Percentiles rank a stretch among this genome's conserved stretches.
Conservation (phyloP, 2,329 filamentous ascomycete species). For the Calonectria crousiana region DNA sequence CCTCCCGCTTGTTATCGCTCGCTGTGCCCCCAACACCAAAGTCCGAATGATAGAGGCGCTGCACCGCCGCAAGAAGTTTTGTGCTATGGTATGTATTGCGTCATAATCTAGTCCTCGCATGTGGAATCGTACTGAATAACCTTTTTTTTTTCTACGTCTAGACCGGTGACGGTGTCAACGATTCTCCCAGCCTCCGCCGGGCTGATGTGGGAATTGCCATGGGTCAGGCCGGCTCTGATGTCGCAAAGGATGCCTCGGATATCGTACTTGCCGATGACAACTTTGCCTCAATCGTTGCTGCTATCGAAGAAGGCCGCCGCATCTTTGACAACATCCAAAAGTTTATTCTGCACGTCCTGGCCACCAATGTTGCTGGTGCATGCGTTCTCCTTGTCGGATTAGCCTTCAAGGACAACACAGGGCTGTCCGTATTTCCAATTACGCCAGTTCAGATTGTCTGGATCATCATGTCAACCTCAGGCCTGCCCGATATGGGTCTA, state of each 20-base stretch:
- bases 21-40: constrained; percentile 78
- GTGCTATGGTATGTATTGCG: constrained; percentile 66
- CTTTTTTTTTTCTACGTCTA: constrained; percentile 29
- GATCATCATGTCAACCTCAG: constrained; percentile 85
- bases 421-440: constrained; percentile 79
- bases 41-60: constrained; percentile 82
- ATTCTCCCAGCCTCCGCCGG: constrained; percentile 76
- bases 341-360: constrained; percentile 77
- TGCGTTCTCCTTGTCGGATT: constrained; percentile 77
- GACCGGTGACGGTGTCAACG: constrained; percentile 81
- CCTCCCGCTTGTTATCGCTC: constrained; percentile 76
- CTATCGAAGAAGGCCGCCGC: constrained; percentile 77
- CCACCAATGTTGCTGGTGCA: constrained; percentile 79
- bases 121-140: not conserved
- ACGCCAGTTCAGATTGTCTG: constrained; percentile 83
- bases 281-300: constrained; percentile 78
- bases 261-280: constrained; percentile 80
- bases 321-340: constrained; percentile 84
- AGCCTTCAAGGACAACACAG: constrained; percentile 74
- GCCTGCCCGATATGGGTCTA: constrained; percentile 81
- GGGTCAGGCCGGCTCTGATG: constrained; percentile 72
- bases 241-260: constrained; percentile 74
- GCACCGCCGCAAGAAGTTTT: constrained; percentile 73
- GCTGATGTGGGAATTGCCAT: constrained; percentile 81
- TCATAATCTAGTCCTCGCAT: not conserved